These are phyloP conservation scores for Talaromyces adpressus DNA, from an alignment of 495 filamentous ascomycete genomes.

Conservation along the genomic window DNA sequence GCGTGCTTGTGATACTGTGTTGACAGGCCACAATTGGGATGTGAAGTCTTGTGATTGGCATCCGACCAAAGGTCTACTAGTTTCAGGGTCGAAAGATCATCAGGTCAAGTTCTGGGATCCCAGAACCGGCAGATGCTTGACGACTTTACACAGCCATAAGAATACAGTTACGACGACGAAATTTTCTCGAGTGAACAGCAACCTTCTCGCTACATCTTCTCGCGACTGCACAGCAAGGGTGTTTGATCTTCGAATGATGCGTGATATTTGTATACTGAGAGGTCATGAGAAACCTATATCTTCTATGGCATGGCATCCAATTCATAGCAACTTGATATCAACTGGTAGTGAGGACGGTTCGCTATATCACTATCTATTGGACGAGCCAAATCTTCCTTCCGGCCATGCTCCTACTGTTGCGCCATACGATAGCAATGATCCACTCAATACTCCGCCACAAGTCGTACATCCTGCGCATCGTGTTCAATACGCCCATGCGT, in stretches of 20 bases:
- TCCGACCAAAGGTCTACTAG: conserved; percentile 86
- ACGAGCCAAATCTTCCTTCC: conserved; percentile 77
- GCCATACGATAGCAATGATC: conserved; percentile 77
- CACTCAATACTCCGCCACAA: conserved; percentile 68
- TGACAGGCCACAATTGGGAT: conserved; percentile 93
- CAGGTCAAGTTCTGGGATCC: conserved; percentile 97
- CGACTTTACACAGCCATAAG: conserved; percentile 94
- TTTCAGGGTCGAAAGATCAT: conserved; percentile 96
- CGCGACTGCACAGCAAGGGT: conserved; percentile 86
- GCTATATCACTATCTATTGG: conserved; percentile 84
- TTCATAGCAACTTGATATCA: conserved; percentile 80
- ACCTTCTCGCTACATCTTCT: conserved; percentile 83
- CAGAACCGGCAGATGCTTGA: conserved; percentile 78
- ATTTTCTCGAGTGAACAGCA: conserved; percentile 76
- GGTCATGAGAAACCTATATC: conserved; percentile 95
- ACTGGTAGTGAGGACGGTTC: conserved; percentile 86
- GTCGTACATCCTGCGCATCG: conserved; percentile 83
- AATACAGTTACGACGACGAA: conserved; percentile 85
- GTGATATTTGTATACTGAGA: conserved; percentile 83
- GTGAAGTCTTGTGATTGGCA: conserved; percentile 97
- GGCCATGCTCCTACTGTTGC: conserved; percentile 61
- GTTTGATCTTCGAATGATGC: conserved; percentile 97
- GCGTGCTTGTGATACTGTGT: conserved; percentile 67
- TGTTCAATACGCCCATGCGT: conserved; percentile 80
- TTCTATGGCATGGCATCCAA: conserved; percentile 87